Percentiles rank a stretch among this genome's conserved stretches.
Evolutionary conservation across 805 yeast species (phyloP).

Genomic region (Hanseniaspora hatyaiensis): DNA sequence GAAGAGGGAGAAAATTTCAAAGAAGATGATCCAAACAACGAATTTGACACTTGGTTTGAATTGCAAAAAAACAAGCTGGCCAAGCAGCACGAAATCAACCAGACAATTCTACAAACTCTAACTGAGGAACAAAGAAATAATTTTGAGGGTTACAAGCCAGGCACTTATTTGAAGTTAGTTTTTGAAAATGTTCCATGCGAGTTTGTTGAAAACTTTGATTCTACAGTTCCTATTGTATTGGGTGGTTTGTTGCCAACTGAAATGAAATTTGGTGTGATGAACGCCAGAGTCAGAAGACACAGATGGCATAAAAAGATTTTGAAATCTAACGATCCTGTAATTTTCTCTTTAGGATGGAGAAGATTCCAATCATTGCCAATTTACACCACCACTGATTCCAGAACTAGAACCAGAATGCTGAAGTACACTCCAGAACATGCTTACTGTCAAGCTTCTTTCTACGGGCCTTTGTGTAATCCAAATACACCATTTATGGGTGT

Average conservation of each 20-base stretch:
- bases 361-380: constrained; percentile 93
- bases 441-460: constrained; percentile 87
- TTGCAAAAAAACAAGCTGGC: constrained; percentile 94
- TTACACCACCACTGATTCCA: constrained; percentile 90
- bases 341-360: constrained; percentile 93
- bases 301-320: constrained; percentile 97
- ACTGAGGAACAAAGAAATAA: constrained; percentile 63
- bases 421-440: constrained; percentile 98
- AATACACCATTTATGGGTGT: constrained; percentile 96
- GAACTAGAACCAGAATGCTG: constrained; percentile 95
- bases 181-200: constrained; percentile 80
- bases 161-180: constrained; percentile 83
- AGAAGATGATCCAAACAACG: constrained; percentile 70
- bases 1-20: constrained; percentile 57
- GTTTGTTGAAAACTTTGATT: constrained; percentile 74
- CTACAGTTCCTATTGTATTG: constrained; percentile 69
- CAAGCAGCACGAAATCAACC: constrained; percentile 87
- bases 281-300: constrained; percentile 90
- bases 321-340: constrained; percentile 90
- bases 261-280: constrained; percentile 81
- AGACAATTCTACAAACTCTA: constrained; percentile 61
- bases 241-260: constrained; percentile 90
- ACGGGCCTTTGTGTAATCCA: constrained; percentile 95
- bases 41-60: constrained; percentile 95
- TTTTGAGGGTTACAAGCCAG: constrained; percentile 87